These are phyloP conservation scores for Solanum chacoense DNA, from an alignment of 305 asterid species.

Conservation along the genomic window DNA sequence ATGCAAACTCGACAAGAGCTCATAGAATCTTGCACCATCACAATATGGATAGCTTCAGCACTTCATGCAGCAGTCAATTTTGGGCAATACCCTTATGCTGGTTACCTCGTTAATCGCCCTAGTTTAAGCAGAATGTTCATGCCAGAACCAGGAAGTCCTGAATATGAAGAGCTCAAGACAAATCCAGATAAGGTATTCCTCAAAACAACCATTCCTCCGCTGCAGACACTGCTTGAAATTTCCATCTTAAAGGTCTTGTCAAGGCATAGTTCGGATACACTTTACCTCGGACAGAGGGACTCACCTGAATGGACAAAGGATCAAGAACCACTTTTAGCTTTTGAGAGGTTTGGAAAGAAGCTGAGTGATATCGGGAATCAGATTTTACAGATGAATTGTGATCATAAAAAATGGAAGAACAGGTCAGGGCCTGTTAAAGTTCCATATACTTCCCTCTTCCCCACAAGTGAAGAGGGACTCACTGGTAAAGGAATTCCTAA, in stretches of 20 bases:
- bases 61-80: slow-evolving; percentile 86
- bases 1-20: slow-evolving; percentile 50
- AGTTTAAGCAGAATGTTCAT: slow-evolving; percentile 53
- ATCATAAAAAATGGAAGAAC: slow-evolving; percentile 38
- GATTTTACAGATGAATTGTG: slow-evolving; percentile 44
- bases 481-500: slow-evolving; percentile 84
- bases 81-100: slow-evolving; percentile 80
- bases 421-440: slow-evolving; percentile 62
- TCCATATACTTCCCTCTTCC: slow-evolving; percentile 70
- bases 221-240: slow-evolving; percentile 54
- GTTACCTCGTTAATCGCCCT: slow-evolving; percentile 67
- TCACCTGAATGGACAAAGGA: slow-evolving; percentile 45
- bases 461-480: slow-evolving; percentile 56
- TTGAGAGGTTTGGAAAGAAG: slow-evolving; percentile 41
- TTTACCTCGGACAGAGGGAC: slow-evolving; percentile 72
- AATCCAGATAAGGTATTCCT: slow-evolving; percentile 56
- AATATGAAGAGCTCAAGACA: slow-evolving; percentile 48
- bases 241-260: slow-evolving; percentile 54
- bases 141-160: slow-evolving; percentile 48
- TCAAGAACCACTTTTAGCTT: slow-evolving; percentile 32
- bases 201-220: slow-evolving; percentile 57
- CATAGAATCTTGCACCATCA: slow-evolving; percentile 49
- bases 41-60: slow-evolving; percentile 87
- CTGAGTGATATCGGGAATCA: slow-evolving; percentile 40
- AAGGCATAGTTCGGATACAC: slow-evolving; percentile 65